These are phyloP conservation scores for Lycium barbarum DNA, from an alignment of 257 asterid species.

Conservation along the genomic window DNA sequence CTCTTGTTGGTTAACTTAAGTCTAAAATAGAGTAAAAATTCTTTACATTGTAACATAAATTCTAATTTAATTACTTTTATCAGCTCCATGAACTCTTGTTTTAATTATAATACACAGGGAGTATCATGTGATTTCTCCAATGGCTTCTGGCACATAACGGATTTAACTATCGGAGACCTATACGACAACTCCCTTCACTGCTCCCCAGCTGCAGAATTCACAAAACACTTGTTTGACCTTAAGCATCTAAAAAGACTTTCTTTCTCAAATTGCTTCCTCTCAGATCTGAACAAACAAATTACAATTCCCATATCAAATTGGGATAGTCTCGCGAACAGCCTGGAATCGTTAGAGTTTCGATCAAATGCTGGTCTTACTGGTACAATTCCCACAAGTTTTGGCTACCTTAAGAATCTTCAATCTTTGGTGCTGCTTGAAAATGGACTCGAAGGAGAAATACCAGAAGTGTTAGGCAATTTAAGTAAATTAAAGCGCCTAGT, in stretches of 20 bases:
- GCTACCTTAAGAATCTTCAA: slow-evolving; percentile 37
- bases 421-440: slow-evolving; percentile 42
- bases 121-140: slow-evolving; percentile 46
- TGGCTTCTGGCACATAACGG: slow-evolving; percentile 52
- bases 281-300: slow-evolving; percentile 31
- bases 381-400: slow-evolving; percentile 35
- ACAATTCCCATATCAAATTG: slow-evolving; percentile 34
- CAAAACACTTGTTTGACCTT: slow-evolving; percentile 37
- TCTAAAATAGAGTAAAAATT: background rate
- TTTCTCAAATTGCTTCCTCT: slow-evolving; percentile 43
- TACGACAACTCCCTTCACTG: slow-evolving; percentile 48
- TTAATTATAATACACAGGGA: slow-evolving; percentile 35
- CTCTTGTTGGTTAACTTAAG: background rate
- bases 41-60: background rate
- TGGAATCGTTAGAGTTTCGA: slow-evolving; percentile 45
- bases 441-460: slow-evolving; percentile 40
- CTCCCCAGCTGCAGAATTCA: slow-evolving; percentile 35
- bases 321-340: slow-evolving; percentile 31
- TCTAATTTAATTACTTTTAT: background rate
- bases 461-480: slow-evolving; percentile 37
- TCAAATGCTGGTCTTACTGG: slow-evolving; percentile 42
- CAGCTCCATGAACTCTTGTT: background rate
- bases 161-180: slow-evolving; percentile 40
- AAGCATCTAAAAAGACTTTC: slow-evolving; percentile 41
- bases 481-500: slow-evolving; percentile 33